These are phyloP conservation scores for Chaetomium globosum DNA, from an alignment of 2,329 filamentous ascomycete genomes.

Conservation along the genomic window DNA sequence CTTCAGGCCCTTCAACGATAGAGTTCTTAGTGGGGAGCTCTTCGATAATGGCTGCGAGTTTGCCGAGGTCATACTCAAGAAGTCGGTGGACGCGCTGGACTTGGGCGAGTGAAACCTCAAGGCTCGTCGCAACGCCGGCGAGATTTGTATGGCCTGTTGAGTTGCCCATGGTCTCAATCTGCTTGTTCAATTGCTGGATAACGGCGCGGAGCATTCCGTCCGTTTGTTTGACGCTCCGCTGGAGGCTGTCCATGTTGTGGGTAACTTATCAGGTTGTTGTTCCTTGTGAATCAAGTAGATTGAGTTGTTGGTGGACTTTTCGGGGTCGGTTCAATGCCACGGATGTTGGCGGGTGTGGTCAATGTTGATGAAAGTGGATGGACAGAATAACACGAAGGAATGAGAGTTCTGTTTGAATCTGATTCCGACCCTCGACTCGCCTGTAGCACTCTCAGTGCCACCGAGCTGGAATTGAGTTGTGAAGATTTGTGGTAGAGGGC, in stretches of 20 bases:
- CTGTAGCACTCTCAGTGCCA: too few relatives aligned
- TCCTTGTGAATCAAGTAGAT: not conserved
- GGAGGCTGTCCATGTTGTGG: not conserved
- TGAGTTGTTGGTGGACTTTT: too few relatives aligned
- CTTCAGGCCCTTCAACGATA: not conserved
- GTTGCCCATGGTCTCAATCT: not conserved
- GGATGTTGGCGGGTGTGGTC: too few relatives aligned
- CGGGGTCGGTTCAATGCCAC: too few relatives aligned
- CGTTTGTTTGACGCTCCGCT: not conserved
- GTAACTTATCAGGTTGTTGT: not conserved
- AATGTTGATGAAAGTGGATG: too few relatives aligned
- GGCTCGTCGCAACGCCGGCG: not conserved
- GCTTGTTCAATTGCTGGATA: not conserved
- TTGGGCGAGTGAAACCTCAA: not conserved
- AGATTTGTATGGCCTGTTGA: not conserved
- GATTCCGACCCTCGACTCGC: too few relatives aligned
- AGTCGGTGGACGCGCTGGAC: not conserved
- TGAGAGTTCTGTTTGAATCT: too few relatives aligned
- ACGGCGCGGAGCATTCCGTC: slow-evolving; percentile 5
- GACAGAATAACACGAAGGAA: too few relatives aligned
- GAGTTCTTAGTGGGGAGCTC: not conserved
- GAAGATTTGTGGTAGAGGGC: too few relatives aligned
- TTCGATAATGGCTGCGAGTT: not conserved
- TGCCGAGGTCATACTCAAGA: not conserved
- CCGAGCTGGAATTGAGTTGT: too few relatives aligned